Evolutionary conservation across 768 basidiomycete species (phyloP), one percentile per base, ranked within the genome.

Genomic region (Suillus luteus): DNA sequence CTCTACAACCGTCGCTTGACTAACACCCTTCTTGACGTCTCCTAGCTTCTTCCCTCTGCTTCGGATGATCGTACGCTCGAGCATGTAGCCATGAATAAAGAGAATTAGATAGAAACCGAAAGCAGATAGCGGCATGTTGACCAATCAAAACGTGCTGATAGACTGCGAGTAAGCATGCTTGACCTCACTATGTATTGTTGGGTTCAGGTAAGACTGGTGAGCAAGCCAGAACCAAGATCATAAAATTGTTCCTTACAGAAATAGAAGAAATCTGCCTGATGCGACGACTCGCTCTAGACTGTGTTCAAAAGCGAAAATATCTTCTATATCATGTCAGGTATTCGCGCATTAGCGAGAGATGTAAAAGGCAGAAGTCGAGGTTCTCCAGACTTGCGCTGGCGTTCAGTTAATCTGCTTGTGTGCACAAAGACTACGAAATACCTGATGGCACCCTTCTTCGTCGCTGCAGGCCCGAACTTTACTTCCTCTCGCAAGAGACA

Each of bases 401-500:
- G 41, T 22, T 19, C 19, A 6, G 35, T 75, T 60, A 22, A 72
- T 64, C 22, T 43, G 52, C 24, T 6, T 12, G 41, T 19, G 37
- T n/a, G n/a, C 14, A n/a, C 11, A 43, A 5, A 7, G 46, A 57
- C 48, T 33, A 44, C 15, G 44, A 66, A 75, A 67, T 67, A 87
- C 87, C 83, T 84, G 69, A 81, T 73, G 62, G 73, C 84, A 55
- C 82, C 82, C 77, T 93, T 96, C 81, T 86, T 92, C 77, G 80
- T 85, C 63, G 86, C 75, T 19, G 86, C 78, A 31, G 93, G 91
- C 10, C 97, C 96, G 79, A 99, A 99, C 73, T 96, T 96, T 72
- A 99, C 97, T 76, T 99, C 97, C 78, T 99, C 97, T 62, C 97
- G 88, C 68, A 99, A 80, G 62, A 99, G 81, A 78, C 96, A 99